phyloP scores from a whole-genome alignment of 83 land plant species.

The Thuja plicata region DNA sequence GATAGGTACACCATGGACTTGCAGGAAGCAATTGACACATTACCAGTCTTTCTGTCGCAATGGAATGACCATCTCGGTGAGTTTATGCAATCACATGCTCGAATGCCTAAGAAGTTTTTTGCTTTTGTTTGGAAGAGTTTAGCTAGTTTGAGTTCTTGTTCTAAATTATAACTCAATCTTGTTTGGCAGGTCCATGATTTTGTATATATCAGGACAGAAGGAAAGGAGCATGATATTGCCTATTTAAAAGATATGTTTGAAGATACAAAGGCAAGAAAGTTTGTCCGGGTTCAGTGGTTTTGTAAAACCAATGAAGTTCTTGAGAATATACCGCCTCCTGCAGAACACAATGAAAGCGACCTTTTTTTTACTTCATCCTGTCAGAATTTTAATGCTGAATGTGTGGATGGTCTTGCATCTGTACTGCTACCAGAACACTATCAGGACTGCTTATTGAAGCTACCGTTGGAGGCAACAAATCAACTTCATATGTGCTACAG shows the following conservation, averaged over 20 bases:
- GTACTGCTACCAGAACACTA: constrained; percentile 76
- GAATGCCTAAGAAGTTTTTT: not conserved
- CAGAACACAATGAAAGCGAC: constrained; percentile 60
- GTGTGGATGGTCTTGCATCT: constrained; percentile 86
- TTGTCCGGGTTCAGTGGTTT: constrained; percentile 91
- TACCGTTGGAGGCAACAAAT: constrained; percentile 26
- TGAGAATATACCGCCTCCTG: constrained; percentile 65
- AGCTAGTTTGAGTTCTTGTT: not conserved
- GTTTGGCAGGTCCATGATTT: constrained; percentile 71
- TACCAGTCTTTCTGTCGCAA: constrained; percentile 76
- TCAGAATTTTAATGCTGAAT: constrained; percentile 85
- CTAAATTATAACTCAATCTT: not conserved
- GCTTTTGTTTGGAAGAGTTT: not conserved
- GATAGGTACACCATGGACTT: constrained; percentile 78
- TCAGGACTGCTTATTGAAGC: constrained; percentile 24
- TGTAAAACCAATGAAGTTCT: constrained; percentile 86
- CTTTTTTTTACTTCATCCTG: constrained; percentile 83
- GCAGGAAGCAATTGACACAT: constrained; percentile 68
- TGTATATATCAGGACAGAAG: constrained; percentile 80
- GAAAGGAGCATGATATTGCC: constrained; percentile 74
- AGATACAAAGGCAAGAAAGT: constrained; percentile 64
- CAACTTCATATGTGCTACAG: constrained; percentile 52
- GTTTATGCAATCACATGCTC: constrained; percentile 4
- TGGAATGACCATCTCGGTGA: constrained; percentile 75
- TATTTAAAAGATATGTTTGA: constrained; percentile 95